phyloP scores from a whole-genome alignment of 768 basidiomycete genomes.

The Panus rudis region DNA sequence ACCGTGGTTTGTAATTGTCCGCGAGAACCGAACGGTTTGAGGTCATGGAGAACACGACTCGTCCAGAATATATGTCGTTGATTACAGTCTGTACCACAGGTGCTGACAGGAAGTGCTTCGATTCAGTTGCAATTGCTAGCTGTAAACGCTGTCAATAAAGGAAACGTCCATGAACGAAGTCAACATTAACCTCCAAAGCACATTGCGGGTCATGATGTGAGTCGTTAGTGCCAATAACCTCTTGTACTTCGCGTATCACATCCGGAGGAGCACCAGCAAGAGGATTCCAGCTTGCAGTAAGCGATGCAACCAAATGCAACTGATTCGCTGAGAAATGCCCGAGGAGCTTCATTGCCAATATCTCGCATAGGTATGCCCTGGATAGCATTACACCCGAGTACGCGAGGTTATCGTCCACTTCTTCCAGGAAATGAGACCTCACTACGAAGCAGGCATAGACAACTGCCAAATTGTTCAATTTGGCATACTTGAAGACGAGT shows the following conservation, averaged over 20 bases:
- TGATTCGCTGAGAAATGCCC: conserved; percentile 65
- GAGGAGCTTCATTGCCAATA: conserved; percentile 83
- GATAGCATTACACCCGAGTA: conserved; percentile 66
- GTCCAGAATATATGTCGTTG: conserved; percentile 81
- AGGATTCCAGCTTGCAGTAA: conserved; percentile 82
- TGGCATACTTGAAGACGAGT: conserved; percentile 71
- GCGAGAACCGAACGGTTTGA: conserved; percentile 69
- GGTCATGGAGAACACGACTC: conserved; percentile 57
- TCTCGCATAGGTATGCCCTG: conserved; percentile 77
- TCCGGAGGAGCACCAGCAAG: conserved; percentile 67
- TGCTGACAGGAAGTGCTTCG: conserved; percentile 78
- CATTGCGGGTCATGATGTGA: conserved; percentile 68
- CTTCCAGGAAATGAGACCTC: conserved; percentile 68
- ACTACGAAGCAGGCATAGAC: conserved; percentile 76
- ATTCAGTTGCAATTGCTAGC: conserved; percentile 84
- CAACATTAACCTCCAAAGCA: conserved; percentile 69
- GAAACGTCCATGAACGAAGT: background rate
- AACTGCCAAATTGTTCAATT: conserved; percentile 64
- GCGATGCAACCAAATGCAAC: conserved; percentile 69
- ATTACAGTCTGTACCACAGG: conserved; percentile 84
- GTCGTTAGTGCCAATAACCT: conserved; percentile 49
- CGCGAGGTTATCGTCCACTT: conserved; percentile 65
- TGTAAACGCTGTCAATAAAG: conserved; percentile 21
- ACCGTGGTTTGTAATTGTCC: conserved; percentile 82
- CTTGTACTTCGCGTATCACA: conserved; percentile 61